Evolutionary conservation across 768 basidiomycete species (phyloP), one percentile per base, ranked within the genome.

Genomic region (Hirschioporus abietinus): DNA sequence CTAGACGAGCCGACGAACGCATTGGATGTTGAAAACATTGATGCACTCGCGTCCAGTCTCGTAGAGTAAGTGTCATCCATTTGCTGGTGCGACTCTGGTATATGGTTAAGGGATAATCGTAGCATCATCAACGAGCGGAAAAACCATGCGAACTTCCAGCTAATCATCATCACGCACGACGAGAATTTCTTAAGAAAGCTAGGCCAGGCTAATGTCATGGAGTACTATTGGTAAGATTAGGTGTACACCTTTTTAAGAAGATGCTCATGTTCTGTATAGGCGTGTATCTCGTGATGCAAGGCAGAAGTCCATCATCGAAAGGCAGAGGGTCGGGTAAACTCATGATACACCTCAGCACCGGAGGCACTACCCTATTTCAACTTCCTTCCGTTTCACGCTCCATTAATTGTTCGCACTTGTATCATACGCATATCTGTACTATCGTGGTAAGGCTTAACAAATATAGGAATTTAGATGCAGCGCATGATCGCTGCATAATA

Each of bases 1-100:
- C 80, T 99, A 67, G 97, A 99, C 73, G 97, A 99, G 79, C 97
- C 97, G 15, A 99, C 97, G 24, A 99, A 98, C 68, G 97, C 97
- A 30, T 81, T 99, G 62, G 97, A 99, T 73, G 86, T 88, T 9
- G 96, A 98, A 76, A 98, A 98, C 73, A 96, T 99, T 66, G 92
- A 95, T 72, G 95, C 96, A 10, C 82, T 99, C 20, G 96, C 97
- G 4, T 85, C 85, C 25, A 93, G 95, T 70, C 84, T 99, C 25
- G 89, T 96, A 24, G 95, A 96, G 95, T 96, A 71, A 74, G 93
- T 82, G 58, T 6, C 60, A 3, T 15, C 9, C 12, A 15, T 52
- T n/a, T 20, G 3, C 42, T 15, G 58, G 35, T 35, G 42, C 12
- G 65, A 35, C 6, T 42, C 12, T 23, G 27, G 6, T 42, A 27